Base-by-base conservation (phyloP, 2,329 filamentous ascomycete genomes). In the Alternaria angustiovoidea region DNA sequence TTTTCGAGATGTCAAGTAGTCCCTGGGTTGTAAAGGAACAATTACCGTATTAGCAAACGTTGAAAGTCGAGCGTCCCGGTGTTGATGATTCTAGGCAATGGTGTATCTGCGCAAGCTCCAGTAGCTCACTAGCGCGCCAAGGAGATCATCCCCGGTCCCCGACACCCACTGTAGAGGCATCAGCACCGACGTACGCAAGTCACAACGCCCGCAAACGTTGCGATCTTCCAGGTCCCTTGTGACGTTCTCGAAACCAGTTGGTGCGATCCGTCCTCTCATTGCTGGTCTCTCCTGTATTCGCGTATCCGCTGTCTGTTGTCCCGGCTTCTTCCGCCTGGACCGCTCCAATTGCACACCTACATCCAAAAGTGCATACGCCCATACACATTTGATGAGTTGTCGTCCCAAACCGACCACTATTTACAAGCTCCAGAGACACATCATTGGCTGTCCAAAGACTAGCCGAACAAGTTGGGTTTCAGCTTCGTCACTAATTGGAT, bases 371-470 rank as follows among this genome's bases (percentile, higher is more conserved):
- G 68, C 67, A 65, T 70, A 67, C 64, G 69, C 70, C 67, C 65
- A 65, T 70, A 69, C 72, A 71, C 53, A 61, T 58, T 69, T 76
- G 75, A 77, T 78, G 75, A 76, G 75, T 75, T 78, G 75, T 76
- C 75, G 71, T 69, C 59, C 63, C 70, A 57, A 69, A 65, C 66
- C 71, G 69, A 69, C 58, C 55, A 69, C 61, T 70, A 63, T 70
- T 68, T 70, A 68, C 66, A 63, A 64, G 65, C 63, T 64, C 59
- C 61, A 60, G 56, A 54, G 55, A 56, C 62, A 30, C 53, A 62
- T 61, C 55, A 76, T 78, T 77, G 75, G 75, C 67, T 66, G 65
- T 57, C 59, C 49, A 54, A 56, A 46, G 57, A 57, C 69, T 76
- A 77, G 75, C 69, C 72, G 66, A 51, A 68, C 68, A 46, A 58